These are phyloP conservation scores for Fusarium sarcochroum DNA, from an alignment of 2,329 filamentous ascomycete genomes.

Conservation along the genomic window DNA sequence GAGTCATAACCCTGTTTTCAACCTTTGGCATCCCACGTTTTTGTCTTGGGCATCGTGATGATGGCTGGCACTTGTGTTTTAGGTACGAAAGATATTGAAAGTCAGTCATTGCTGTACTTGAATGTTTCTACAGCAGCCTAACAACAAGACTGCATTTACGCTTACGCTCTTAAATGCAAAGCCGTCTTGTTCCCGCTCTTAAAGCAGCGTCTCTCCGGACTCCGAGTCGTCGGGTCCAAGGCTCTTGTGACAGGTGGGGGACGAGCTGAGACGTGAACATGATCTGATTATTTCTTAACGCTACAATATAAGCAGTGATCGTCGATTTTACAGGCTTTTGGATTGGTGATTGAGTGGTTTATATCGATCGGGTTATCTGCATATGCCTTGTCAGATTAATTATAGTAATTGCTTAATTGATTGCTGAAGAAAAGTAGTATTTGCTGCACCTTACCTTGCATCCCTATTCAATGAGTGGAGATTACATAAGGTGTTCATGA, in stretches of 20 bases:
- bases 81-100: background rate
- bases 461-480: background rate
- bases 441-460: background rate
- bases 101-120: too few relatives aligned
- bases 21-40: conserved; percentile 8
- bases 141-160: background rate
- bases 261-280: conserved; percentile 3
- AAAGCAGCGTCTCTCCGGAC: conserved; percentile 2
- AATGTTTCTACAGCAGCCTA: background rate
- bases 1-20: conserved; percentile 8
- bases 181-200: background rate
- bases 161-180: background rate
- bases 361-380: conserved; percentile 21
- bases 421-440: background rate
- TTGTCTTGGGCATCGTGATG: conserved; percentile 9
- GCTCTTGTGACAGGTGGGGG: conserved; percentile 15
- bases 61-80: background rate
- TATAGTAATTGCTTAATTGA: background rate
- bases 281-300: conserved; percentile 20
- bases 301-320: background rate
- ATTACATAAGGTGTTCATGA: too few relatives aligned
- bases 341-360: conserved; percentile 7
- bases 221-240: conserved; percentile 11
- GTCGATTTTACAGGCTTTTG: background rate
- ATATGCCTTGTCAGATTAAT: background rate